phyloP scores from a whole-genome alignment of 208 protist genomes.

The Wallacemonas collosoma region DNA sequence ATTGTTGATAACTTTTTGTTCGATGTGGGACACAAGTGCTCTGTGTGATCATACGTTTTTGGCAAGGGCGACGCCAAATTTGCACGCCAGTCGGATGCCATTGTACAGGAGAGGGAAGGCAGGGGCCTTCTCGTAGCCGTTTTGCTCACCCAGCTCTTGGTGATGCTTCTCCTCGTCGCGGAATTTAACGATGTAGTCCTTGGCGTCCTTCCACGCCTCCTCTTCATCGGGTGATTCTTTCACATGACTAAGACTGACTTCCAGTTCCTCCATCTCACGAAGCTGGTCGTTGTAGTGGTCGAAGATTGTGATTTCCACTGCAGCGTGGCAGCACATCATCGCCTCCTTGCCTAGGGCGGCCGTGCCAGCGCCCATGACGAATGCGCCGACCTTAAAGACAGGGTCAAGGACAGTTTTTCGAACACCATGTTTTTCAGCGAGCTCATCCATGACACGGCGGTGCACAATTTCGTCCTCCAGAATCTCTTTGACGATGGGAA shows the following conservation, averaged over 20 bases:
- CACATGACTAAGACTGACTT: constrained; percentile 21
- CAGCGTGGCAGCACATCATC: constrained; percentile 90
- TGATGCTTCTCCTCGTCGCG: constrained; percentile 88
- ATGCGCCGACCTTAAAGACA: constrained; percentile 69
- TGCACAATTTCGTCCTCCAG: constrained; percentile 81
- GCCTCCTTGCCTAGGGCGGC: constrained; percentile 79
- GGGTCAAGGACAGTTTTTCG: constrained; percentile 67
- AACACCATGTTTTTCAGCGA: constrained; percentile 68
- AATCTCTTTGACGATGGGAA: constrained; percentile 78
- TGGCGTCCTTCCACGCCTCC: constrained; percentile 61
- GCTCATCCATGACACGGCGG: constrained; percentile 70
- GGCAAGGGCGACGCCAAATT: constrained; percentile 65
- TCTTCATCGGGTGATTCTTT: constrained; percentile 38
- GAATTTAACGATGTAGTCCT: constrained; percentile 77
- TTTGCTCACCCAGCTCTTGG: constrained; percentile 79
- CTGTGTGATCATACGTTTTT: constrained; percentile 49
- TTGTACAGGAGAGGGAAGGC: constrained; percentile 84
- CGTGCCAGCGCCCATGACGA: constrained; percentile 74
- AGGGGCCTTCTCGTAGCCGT: constrained; percentile 72
- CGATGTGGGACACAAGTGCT: neutral
- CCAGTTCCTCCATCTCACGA: constrained; percentile 69
- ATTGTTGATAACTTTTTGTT: too few relatives aligned
- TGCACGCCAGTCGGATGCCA: constrained; percentile 73
- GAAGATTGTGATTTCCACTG: constrained; percentile 83
- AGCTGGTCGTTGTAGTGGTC: constrained; percentile 91